phyloP scores from a whole-genome alignment of 345 rosid genomes.

The Camelina laxa region DNA sequence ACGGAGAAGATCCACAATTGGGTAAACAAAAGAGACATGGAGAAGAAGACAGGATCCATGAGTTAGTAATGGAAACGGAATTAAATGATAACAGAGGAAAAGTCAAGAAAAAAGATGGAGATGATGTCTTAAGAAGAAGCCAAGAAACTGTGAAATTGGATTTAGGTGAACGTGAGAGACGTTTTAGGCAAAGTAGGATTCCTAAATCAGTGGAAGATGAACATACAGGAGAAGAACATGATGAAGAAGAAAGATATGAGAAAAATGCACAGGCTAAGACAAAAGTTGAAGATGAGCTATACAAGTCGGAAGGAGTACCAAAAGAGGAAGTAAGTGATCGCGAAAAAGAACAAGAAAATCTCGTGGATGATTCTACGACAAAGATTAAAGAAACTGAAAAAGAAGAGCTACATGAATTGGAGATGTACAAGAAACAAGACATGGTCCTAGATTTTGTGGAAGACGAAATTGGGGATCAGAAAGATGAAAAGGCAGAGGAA shows the following conservation, averaged over 20 bases:
- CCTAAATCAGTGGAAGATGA: neutral
- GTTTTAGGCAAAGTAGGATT: neutral
- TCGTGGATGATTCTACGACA: constrained; percentile 8
- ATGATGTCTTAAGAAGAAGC: constrained; percentile 13
- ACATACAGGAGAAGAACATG: constrained; percentile 12
- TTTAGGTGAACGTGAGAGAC: constrained; percentile 24
- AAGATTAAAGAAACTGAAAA: constrained; percentile 15
- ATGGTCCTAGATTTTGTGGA: constrained; percentile 10
- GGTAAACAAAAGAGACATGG: constrained; percentile 1
- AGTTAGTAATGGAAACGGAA: neutral
- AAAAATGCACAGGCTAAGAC: constrained; percentile 5
- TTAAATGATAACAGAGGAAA: constrained; percentile 17
- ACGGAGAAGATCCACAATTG: neutral
- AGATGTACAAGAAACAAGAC: constrained; percentile 2
- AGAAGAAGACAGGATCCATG: constrained; percentile 11
- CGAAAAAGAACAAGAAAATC: neutral
- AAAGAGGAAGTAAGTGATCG: neutral
- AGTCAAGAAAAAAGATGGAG: constrained; percentile 7
- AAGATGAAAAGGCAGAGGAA: neutral
- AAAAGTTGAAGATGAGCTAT: constrained; percentile 2
- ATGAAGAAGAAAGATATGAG: constrained; percentile 18
- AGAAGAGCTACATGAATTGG: constrained; percentile 8
- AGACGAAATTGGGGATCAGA: neutral
- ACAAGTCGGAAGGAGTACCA: neutral
- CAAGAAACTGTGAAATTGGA: neutral